Evolutionary conservation across 805 yeast genomes (phyloP).

Genomic region (Ogataea nakhonphanomensis): DNA sequence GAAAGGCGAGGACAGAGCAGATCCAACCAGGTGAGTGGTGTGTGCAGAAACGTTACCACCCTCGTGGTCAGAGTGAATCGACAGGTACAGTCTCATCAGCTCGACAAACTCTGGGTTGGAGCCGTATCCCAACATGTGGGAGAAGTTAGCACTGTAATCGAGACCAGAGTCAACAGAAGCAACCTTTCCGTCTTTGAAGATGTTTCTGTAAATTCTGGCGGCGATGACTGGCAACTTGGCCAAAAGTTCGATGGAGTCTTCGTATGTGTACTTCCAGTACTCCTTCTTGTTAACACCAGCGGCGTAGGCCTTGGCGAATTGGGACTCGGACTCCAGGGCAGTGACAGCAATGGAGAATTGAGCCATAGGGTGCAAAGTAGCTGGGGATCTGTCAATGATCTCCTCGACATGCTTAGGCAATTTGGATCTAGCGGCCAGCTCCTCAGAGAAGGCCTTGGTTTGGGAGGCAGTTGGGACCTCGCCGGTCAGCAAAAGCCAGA

Average conservation of each 20-base stretch:
- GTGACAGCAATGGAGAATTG: slow-evolving; percentile 81
- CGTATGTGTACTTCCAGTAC: slow-evolving; percentile 81
- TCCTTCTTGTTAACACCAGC: slow-evolving; percentile 77
- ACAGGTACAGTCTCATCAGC: slow-evolving; percentile 74
- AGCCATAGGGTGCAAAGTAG: slow-evolving; percentile 83
- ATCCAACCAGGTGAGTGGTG: slow-evolving; percentile 82
- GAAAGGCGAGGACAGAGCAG: slow-evolving; percentile 77
- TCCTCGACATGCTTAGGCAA: slow-evolving; percentile 76
- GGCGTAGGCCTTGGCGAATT: slow-evolving; percentile 82
- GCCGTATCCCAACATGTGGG: slow-evolving; percentile 58
- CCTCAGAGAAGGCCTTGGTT: slow-evolving; percentile 67
- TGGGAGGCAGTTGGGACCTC: slow-evolving; percentile 75
- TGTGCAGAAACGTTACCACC: slow-evolving; percentile 90
- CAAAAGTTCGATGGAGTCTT: slow-evolving; percentile 73
- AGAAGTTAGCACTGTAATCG: slow-evolving; percentile 65
- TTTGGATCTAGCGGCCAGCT: slow-evolving; percentile 73
- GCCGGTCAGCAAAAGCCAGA: slow-evolving; percentile 81
- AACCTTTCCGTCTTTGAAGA: slow-evolving; percentile 76
- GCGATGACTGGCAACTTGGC: slow-evolving; percentile 83
- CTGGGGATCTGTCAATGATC: slow-evolving; percentile 70
- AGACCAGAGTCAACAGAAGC: slow-evolving; percentile 45
- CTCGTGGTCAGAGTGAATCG: slow-evolving; percentile 85
- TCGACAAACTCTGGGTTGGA: slow-evolving; percentile 67
- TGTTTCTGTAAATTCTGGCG: slow-evolving; percentile 79
- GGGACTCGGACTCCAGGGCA: slow-evolving; percentile 79